Percentiles rank a stretch among this genome's conserved stretches.
These are phyloP conservation scores for Incumbomyces lentus DNA, from an alignment of 2,329 filamentous ascomycete species.

Conservation along the genomic window DNA sequence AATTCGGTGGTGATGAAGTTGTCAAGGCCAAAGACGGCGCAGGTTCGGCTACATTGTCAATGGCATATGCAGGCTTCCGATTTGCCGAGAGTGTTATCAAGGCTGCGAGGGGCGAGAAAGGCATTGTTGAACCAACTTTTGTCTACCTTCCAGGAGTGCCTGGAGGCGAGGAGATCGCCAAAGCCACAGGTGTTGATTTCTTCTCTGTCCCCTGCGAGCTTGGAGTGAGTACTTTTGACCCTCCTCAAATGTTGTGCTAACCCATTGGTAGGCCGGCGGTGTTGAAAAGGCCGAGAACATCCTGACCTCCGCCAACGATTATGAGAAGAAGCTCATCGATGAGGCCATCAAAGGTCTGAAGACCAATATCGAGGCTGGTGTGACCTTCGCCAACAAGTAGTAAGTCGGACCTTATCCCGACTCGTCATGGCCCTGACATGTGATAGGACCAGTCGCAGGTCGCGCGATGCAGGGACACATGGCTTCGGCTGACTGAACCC, in stretches of 20 bases:
- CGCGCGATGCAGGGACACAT: not conserved
- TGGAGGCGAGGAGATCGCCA: conserved; percentile 74
- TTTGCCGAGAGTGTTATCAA: conserved; percentile 92
- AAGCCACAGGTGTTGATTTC: conserved; percentile 77
- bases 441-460: not conserved
- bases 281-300: conserved; percentile 77
- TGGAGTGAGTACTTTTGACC: conserved; percentile 55
- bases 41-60: conserved; percentile 83
- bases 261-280: conserved; percentile 56
- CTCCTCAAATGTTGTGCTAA: conserved; percentile 20
- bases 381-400: conserved; percentile 69
- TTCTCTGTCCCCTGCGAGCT: conserved; percentile 96
- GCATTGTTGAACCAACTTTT: conserved; percentile 87
- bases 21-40: conserved; percentile 89
- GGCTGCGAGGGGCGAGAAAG: conserved; percentile 79
- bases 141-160: conserved; percentile 86
- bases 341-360: conserved; percentile 67
- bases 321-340: conserved; percentile 80
- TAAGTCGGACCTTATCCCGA: not conserved
- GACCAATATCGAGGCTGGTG: conserved; percentile 89
- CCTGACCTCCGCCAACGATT: conserved; percentile 63
- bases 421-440: not conserved
- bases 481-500: not conserved
- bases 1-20: conserved; percentile 96
- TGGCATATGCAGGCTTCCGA: conserved; percentile 94